Evolutionary conservation across 208 protist genomes (phyloP).

Genomic region (Herpetomonas muscarum): DNA sequence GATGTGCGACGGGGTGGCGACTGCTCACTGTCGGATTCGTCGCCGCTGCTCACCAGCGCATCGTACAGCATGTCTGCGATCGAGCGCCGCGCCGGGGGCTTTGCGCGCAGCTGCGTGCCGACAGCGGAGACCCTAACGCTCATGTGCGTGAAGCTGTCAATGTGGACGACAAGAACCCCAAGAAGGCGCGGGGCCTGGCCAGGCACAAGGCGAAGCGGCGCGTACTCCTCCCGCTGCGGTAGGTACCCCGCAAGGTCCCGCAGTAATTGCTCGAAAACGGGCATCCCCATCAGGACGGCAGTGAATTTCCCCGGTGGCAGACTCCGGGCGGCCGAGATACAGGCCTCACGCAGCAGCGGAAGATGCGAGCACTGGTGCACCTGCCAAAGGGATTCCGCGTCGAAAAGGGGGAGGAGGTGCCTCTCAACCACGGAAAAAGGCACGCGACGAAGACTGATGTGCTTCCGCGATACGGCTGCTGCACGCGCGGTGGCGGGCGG

Average conservation of each 20-base stretch:
- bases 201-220: not conserved
- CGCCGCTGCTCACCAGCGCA: slow-evolving; percentile 1
- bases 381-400: slow-evolving; percentile 15
- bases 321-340: slow-evolving; percentile 18
- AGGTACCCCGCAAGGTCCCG: not conserved
- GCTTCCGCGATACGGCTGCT: too few species aligned
- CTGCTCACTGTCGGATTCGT: not conserved
- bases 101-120: not conserved
- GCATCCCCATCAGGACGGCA: slow-evolving; percentile 5
- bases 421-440: slow-evolving; percentile 30
- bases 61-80: not conserved
- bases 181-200: not conserved
- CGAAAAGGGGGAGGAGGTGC: slow-evolving; percentile 32
- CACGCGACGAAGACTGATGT: slow-evolving; percentile 29
- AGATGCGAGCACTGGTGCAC: slow-evolving; percentile 27
- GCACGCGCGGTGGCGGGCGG: too few species aligned
- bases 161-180: not conserved
- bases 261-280: slow-evolving; percentile 5
- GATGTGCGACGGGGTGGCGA: too few species aligned
- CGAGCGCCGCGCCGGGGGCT: not conserved
- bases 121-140: not conserved
- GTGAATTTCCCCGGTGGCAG: slow-evolving; percentile 13
- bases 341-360: slow-evolving; percentile 30
- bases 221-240: not conserved
- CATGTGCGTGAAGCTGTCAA: not conserved